phyloP scores from a whole-genome alignment of 805 yeast genomes.

The Saccharomycopsis schoenii region DNA sequence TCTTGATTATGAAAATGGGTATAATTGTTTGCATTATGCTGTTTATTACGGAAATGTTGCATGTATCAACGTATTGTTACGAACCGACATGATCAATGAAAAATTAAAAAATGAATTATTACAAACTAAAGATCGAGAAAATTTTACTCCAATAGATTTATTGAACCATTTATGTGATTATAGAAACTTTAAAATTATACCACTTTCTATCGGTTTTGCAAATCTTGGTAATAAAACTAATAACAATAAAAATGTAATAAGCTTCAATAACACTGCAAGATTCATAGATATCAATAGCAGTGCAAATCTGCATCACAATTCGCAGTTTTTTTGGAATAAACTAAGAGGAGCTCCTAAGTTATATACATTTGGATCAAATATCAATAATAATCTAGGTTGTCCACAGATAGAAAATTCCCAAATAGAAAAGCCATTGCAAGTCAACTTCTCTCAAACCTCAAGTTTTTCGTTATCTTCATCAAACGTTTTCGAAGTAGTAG shows the following conservation, averaged over 20 bases:
- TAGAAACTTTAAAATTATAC: conserved; percentile 34
- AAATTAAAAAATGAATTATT: conserved; percentile 29
- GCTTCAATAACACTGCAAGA: conserved; percentile 2
- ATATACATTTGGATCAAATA: conserved; percentile 53
- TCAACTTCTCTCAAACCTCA: conserved; percentile 4
- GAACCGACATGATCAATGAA: conserved; percentile 21
- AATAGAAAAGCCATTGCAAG: conserved; percentile 31
- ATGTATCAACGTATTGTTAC: conserved; percentile 39
- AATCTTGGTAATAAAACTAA: neutral
- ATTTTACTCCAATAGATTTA: conserved; percentile 64
- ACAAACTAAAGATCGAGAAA: conserved; percentile 57
- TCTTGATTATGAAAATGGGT: conserved; percentile 66
- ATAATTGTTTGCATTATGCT: conserved; percentile 73
- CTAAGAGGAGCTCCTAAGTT: conserved; percentile 48
- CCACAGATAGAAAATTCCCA: conserved; percentile 48
- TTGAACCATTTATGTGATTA: conserved; percentile 35
- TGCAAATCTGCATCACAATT: neutral
- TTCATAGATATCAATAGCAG: neutral
- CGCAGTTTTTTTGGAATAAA: conserved; percentile 30
- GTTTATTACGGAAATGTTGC: conserved; percentile 46
- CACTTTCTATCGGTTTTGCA: conserved; percentile 27
- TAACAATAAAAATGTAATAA: neutral
- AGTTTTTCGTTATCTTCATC: conserved; percentile 19
- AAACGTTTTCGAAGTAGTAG: conserved; percentile 25
- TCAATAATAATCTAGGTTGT: conserved; percentile 53